Evolutionary conservation across 257 asterid species (phyloP).

Genomic region (Solanum pinnatisectum): DNA sequence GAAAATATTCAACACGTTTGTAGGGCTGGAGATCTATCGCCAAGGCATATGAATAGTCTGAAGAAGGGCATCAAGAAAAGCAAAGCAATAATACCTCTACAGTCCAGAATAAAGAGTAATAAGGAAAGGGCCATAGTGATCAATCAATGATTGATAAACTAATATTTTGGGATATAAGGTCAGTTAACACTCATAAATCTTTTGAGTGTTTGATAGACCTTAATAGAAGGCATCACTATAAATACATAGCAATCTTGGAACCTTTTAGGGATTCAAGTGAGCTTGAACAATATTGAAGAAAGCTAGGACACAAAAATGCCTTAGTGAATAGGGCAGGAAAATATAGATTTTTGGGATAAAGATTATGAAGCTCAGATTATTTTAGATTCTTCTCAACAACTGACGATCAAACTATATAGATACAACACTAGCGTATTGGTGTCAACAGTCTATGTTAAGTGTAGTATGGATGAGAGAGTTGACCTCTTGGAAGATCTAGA

Average conservation of each 20-base stretch:
- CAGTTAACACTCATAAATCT: neutral
- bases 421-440: no score
- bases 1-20: neutral
- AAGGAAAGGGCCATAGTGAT: no score
- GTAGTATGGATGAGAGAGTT: no score
- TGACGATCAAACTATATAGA: no score
- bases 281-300: neutral
- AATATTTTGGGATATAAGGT: neutral
- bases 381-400: no score
- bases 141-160: neutral
- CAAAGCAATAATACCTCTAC: neutral
- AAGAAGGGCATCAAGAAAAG: neutral
- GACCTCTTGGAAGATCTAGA: no score
- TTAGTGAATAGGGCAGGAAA: neutral
- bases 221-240: neutral
- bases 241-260: neutral
- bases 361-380: neutral
- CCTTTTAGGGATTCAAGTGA: neutral
- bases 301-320: neutral
- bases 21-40: neutral
- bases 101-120: neutral
- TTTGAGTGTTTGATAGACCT: neutral
- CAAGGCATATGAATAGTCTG: no score
- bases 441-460: fast-evolving
- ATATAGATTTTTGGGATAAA: neutral